These are phyloP conservation scores for Incumbomyces delicatus DNA, from an alignment of 2,329 filamentous ascomycete species.

Conservation along the genomic window DNA sequence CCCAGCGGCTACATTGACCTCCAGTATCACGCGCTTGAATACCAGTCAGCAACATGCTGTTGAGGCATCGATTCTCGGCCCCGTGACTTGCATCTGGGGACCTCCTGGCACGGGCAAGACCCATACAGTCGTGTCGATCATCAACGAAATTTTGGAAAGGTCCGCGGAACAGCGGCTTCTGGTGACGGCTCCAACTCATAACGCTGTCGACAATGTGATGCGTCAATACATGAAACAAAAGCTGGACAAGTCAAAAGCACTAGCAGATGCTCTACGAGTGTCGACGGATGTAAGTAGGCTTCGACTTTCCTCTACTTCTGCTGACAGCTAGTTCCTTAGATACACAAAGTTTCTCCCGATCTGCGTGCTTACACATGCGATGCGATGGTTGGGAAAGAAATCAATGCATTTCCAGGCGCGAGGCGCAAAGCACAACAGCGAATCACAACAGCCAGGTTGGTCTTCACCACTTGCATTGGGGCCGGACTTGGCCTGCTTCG, in stretches of 20 bases:
- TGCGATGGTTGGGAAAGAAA: slow-evolving; percentile 28
- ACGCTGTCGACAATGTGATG: slow-evolving; percentile 38
- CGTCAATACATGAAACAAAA: slow-evolving; percentile 23
- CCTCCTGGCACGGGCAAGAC: slow-evolving; percentile 40
- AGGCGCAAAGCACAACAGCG: slow-evolving; percentile 30
- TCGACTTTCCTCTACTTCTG: neutral
- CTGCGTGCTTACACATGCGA: slow-evolving; percentile 30
- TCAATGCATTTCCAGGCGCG: slow-evolving; percentile 20
- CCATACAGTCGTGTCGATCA: slow-evolving; percentile 32
- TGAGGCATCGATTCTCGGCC: slow-evolving; percentile 22
- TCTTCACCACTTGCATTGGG: slow-evolving; percentile 39
- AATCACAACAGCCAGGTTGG: slow-evolving; percentile 28
- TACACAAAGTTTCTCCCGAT: slow-evolving; percentile 28
- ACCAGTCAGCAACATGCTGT: slow-evolving; percentile 29
- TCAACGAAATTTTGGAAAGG: slow-evolving; percentile 25
- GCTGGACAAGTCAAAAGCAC: neutral
- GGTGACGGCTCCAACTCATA: slow-evolving; percentile 37
- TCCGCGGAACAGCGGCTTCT: slow-evolving; percentile 25
- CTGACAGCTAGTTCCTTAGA: slow-evolving; percentile 8
- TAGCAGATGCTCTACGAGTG: slow-evolving; percentile 19
- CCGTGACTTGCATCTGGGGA: slow-evolving; percentile 35
- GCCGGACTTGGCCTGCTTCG: slow-evolving; percentile 34
- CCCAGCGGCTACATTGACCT: neutral
- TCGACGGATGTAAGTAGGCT: slow-evolving; percentile 24
- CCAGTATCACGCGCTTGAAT: slow-evolving; percentile 22